Base-by-base conservation (phyloP, 202 grass and related monocot genomes). In the Miscanthus sacchariflorus region DNA sequence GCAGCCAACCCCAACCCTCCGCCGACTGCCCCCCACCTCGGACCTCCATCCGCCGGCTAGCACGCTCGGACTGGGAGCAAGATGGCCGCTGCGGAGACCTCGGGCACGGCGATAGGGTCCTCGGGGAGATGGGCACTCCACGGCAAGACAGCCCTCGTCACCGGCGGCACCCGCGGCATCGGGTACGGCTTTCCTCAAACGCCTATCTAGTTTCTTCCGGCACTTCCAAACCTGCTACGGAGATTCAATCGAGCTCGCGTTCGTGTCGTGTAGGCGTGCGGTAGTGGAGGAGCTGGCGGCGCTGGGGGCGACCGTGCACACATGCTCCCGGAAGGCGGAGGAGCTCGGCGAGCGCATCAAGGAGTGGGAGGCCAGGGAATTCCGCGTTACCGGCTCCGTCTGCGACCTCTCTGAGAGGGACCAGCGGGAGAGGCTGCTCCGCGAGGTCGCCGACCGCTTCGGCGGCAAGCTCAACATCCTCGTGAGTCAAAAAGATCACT, bases 111-210 rank as follows among this genome's bases (percentile, higher is more conserved):
- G 64, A 73, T 83, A 59, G 93, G 25, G 18, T 52, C 73, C 44
- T 7, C 68, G 36, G 78, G 36, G 23, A 79, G 93, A 61, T 95
- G 93, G 93, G 88, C 90, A 13, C 93, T 95, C 30, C 86, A 81
- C 11, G 90, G 93, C 28, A 84, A 83, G 87, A 95, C 89, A 25
- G 93, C 91, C 45, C 85, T 95, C 68, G 91, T 95, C 78, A 93
- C 93, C 21, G 93, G 93, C 69, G 93, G 93, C 69, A 95, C 91
- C 72, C 91, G 93, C 78, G 91, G 93, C 33, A 95, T 95, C 77
- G 93, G 93, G 93, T 95, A 81, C 54, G 45, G 17, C 74, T 46
- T 42, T 15, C 43, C 52, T 45, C 54, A 18, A 18, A 6, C 66
- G 5, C 39, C 5, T 2, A 66, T 12, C 54, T 48, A 3, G 15